These are phyloP conservation scores for Yarrowia keelungensis DNA, from an alignment of 805 yeast genomes.

Conservation along the genomic window DNA sequence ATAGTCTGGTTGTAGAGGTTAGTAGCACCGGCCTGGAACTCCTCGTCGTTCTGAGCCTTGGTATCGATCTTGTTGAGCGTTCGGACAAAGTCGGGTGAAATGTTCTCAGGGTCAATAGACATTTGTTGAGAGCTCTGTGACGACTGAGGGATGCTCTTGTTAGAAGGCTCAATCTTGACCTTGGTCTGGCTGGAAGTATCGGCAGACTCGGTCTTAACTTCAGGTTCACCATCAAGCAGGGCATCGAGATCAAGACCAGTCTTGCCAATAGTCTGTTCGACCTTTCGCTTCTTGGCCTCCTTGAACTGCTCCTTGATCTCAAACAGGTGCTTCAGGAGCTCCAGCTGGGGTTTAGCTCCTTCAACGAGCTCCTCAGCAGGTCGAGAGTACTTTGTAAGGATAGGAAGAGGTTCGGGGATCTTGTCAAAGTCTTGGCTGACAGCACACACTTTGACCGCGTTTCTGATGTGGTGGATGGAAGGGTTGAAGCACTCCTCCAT, in stretches of 20 bases:
- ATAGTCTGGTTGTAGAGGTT: slow-evolving; percentile 7
- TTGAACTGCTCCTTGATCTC: slow-evolving; percentile 41
- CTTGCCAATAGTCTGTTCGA: slow-evolving; percentile 35
- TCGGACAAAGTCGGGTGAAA: slow-evolving; percentile 30
- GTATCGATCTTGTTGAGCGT: slow-evolving; percentile 35
- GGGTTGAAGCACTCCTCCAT: slow-evolving; percentile 49
- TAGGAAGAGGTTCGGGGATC: slow-evolving; percentile 49
- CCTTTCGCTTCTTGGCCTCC: slow-evolving; percentile 33
- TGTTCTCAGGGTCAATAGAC: slow-evolving; percentile 34
- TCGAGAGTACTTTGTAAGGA: slow-evolving; percentile 42
- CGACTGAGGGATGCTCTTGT: neutral
- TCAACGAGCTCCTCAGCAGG: slow-evolving; percentile 42
- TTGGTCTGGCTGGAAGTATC: neutral
- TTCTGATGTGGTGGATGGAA: slow-evolving; percentile 43
- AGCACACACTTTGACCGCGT: slow-evolving; percentile 48
- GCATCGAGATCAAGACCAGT: slow-evolving; percentile 42
- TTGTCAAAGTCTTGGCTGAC: slow-evolving; percentile 48
- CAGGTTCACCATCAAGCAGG: slow-evolving; percentile 40
- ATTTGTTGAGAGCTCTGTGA: slow-evolving; percentile 15
- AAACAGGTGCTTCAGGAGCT: slow-evolving; percentile 40
- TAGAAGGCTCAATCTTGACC: neutral
- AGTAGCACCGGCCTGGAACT: slow-evolving; percentile 14
- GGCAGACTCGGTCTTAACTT: slow-evolving; percentile 1
- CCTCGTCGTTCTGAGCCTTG: slow-evolving; percentile 17
- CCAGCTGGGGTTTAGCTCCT: slow-evolving; percentile 37